Evolutionary conservation across 2,329 filamentous ascomycete genomes (phyloP), one percentile per base, ranked within the genome.

Genomic region (Phialemonium atrogriseum): DNA sequence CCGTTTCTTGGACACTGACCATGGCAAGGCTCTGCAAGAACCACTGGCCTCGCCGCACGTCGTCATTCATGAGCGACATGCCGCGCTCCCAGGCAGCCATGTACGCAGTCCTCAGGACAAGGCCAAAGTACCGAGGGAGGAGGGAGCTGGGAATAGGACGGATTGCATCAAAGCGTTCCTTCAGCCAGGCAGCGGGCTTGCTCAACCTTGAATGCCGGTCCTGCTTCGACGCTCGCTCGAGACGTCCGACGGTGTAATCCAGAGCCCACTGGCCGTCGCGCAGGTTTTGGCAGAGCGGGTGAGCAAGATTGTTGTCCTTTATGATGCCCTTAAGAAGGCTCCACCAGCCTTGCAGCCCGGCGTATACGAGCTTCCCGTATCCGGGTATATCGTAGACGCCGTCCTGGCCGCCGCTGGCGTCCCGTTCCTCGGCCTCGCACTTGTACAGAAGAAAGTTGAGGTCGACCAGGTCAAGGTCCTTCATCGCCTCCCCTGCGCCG

Each of bases 271-370:
- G 77, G 0, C 91, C 91, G 42, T 93, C 75, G 30, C 91, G 80
- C 5, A 98, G 72, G 50, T 98, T 89, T 49, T 95, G 81, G 56
- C 89, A 96, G 9, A 98, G 70, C 0, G 91, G 84, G 52, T 98
- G 91, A 1, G 84, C 91, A 7, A 98, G 73, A 51, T 96, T 78
- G 54, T 98, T 98, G 41, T 91, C 78, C 30, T 70, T 73, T 45
- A 96, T 84, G 39, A 98, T 81, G 35, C 83, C 70, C 46, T 86
- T 80, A 24, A 98, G 63, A 1, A 94, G 66, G 52, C 87, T 95
- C 87, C 89, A 94, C 89, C 91, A 98, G 22, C 93, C 93, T 55
- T 98, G 91, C n/a, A 98, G 69, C 38, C 91, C 91, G 38, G 89
- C 89, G 55, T 96, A 98, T 3, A 95, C 84, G 24, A 30, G 28